These are phyloP conservation scores for Botrytis porri DNA, from an alignment of 2,329 filamentous ascomycete species.

Conservation along the genomic window DNA sequence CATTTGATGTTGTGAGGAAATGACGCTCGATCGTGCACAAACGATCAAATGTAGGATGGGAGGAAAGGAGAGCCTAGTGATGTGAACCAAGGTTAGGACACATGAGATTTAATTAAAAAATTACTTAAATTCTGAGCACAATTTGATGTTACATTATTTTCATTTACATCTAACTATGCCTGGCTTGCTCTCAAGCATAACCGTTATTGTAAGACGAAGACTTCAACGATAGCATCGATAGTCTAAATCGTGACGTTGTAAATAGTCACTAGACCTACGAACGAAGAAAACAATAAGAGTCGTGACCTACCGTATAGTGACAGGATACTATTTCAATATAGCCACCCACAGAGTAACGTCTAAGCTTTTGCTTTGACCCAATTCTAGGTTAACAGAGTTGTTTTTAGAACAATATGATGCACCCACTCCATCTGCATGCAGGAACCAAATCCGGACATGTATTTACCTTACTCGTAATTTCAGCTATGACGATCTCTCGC, in stretches of 20 bases:
- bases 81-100: not conserved
- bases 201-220: not conserved
- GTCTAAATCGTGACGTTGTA: not conserved
- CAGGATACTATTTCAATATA: not conserved
- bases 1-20: not conserved
- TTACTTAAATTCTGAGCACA: no score
- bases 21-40: not conserved
- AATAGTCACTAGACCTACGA: not conserved
- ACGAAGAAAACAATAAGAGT: not conserved
- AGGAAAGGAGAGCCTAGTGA: not conserved
- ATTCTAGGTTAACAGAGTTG: not conserved
- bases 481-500: conserved; percentile 17
- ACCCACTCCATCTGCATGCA: not conserved
- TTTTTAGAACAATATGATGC: not conserved
- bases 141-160: not conserved
- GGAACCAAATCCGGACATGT: not conserved
- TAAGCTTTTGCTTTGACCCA: not conserved
- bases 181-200: not conserved
- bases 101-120: not conserved
- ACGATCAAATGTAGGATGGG: not conserved
- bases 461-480: not conserved
- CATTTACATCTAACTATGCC: not conserved
- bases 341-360: not conserved
- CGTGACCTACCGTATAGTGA: not conserved
- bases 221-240: not conserved